These are phyloP conservation scores for Carex littledalei DNA, from an alignment of 176 grass and related monocot species.

Conservation along the genomic window DNA sequence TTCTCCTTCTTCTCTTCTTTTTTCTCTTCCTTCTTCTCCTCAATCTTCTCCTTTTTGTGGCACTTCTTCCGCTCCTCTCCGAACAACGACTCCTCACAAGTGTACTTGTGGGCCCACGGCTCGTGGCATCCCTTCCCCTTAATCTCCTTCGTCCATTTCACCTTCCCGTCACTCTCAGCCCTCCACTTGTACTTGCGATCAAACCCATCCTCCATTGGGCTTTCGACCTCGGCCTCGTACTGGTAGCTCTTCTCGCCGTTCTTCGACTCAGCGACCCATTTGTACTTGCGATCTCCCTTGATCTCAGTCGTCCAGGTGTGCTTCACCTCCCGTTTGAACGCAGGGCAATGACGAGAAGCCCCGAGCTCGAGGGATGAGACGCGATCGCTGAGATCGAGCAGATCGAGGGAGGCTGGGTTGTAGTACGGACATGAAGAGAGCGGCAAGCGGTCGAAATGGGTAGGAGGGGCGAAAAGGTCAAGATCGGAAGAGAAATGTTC, in stretches of 20 bases:
- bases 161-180: slow-evolving; percentile 37
- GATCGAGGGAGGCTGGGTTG: slow-evolving; percentile 24
- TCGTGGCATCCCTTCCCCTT: slow-evolving; percentile 62
- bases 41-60: neutral
- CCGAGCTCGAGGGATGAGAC: slow-evolving; percentile 57
- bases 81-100: slow-evolving; percentile 42
- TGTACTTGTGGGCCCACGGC: slow-evolving; percentile 49
- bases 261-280: slow-evolving; percentile 54
- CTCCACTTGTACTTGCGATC: slow-evolving; percentile 83
- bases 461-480: slow-evolving; percentile 20
- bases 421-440: neutral
- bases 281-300: slow-evolving; percentile 57
- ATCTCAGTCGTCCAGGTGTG: slow-evolving; percentile 52
- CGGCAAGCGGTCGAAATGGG: slow-evolving; percentile 11
- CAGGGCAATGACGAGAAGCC: slow-evolving; percentile 8
- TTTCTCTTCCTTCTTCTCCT: slow-evolving; percentile 26
- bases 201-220: slow-evolving; percentile 55
- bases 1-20: neutral
- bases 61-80: slow-evolving; percentile 17
- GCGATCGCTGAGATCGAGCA: slow-evolving; percentile 65
- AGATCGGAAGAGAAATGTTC: slow-evolving; percentile 21
- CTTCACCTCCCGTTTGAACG: slow-evolving; percentile 34
- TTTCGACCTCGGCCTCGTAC: slow-evolving; percentile 57
- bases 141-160: slow-evolving; percentile 60
- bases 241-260: slow-evolving; percentile 32